Percentiles rank a stretch among this genome's conserved stretches.
Evolutionary conservation across 164 flowering plant species (phyloP).

Genomic region (Magnolia sinica): DNA sequence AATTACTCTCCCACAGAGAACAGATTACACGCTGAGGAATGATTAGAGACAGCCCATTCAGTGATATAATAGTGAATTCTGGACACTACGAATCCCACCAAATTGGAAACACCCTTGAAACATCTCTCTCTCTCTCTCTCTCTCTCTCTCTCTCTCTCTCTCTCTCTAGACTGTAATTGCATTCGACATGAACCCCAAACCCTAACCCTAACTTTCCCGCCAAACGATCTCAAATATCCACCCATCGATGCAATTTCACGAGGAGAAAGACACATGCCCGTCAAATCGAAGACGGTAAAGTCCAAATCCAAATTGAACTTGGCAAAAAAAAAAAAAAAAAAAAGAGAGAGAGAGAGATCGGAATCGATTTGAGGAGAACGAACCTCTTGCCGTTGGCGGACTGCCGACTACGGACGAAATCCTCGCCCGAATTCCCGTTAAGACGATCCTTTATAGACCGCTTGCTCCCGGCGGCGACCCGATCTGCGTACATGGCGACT

Average conservation of each 20-base stretch:
- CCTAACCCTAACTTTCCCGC: neutral
- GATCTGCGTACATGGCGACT: constrained; percentile 32
- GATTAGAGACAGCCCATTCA: no score
- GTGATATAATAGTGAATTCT: no score
- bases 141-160: neutral
- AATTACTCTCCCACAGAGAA: no score
- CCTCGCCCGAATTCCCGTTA: constrained; percentile 17
- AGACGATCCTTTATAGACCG: constrained; percentile 31
- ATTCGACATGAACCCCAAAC: neutral
- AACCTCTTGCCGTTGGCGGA: constrained; percentile 18
- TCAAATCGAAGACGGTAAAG: neutral
- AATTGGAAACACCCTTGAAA: no score
- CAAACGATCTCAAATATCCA: neutral
- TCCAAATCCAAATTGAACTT: neutral
- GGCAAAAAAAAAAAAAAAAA: neutral
- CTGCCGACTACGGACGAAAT: constrained; percentile 13
- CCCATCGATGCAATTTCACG: neutral
- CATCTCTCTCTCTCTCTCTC: no score
- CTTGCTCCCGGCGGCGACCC: constrained; percentile 21
- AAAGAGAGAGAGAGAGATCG: neutral
- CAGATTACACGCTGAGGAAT: no score
- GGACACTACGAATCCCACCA: no score
- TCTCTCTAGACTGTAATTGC: neutral
- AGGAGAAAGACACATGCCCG: neutral
- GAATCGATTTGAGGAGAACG: neutral